Evolutionary conservation across 441 rosid genomes (phyloP).

Genomic region (Populus trichocarpa): DNA sequence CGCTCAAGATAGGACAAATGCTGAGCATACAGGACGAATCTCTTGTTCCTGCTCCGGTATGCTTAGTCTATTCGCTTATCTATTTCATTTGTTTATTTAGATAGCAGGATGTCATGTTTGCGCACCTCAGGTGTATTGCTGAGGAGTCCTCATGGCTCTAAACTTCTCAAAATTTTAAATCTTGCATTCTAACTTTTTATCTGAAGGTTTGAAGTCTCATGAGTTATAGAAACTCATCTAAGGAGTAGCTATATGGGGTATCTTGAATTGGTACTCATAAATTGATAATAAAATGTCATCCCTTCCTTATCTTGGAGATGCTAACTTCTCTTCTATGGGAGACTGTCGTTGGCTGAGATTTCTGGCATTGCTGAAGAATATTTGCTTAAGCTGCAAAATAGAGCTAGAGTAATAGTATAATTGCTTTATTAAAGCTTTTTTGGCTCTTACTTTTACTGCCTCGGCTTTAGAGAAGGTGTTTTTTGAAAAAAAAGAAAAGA

Average conservation of each 20-base stretch:
- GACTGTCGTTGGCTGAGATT: background rate
- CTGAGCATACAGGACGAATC: slow-evolving; percentile 95
- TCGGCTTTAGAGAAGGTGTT: background rate
- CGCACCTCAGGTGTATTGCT: background rate
- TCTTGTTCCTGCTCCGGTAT: slow-evolving; percentile 97
- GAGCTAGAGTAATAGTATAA: background rate
- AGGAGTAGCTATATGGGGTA: background rate
- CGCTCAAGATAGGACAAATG: slow-evolving; percentile 95
- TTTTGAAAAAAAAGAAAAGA: too few species aligned
- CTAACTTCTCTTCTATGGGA: background rate
- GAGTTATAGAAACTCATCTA: background rate
- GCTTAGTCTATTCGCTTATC: background rate
- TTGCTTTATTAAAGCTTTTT: background rate
- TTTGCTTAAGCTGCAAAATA: background rate
- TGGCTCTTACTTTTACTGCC: background rate
- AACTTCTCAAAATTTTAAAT: background rate
- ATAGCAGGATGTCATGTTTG: background rate
- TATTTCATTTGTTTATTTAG: background rate
- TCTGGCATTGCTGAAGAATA: background rate
- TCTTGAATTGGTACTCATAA: background rate
- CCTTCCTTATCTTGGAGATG: background rate
- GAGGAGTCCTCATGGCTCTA: background rate
- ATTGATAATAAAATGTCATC: background rate
- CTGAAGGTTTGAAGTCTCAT: background rate
- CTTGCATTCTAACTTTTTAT: background rate